Percentiles rank a stretch among this genome's conserved stretches.
phyloP scores from a whole-genome alignment of 352 stramenopile genomes.

The Phytophthora pisi region DNA sequence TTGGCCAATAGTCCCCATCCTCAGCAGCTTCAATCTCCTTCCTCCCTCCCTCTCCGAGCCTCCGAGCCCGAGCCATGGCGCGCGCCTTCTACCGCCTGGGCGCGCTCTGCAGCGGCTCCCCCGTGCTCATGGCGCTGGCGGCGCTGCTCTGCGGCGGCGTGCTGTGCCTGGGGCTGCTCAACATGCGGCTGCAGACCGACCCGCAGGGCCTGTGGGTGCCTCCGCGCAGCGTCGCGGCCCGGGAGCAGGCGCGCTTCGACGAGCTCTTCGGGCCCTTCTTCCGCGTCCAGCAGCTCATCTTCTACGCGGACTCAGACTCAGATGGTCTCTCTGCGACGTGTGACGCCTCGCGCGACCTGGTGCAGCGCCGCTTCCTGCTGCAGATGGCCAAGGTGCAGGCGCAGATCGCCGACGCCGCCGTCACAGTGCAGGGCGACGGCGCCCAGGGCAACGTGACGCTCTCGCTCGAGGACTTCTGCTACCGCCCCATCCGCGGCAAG shows the following conservation, averaged over 20 bases:
- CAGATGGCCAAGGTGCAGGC: constrained; percentile 70
- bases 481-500: constrained; percentile 76
- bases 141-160: constrained; percentile 56
- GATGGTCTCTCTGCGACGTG: not conserved
- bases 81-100: constrained; percentile 62
- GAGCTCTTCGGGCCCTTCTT: constrained; percentile 87
- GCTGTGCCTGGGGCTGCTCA: constrained; percentile 61
- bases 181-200: constrained; percentile 75
- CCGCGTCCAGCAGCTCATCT: constrained; percentile 88
- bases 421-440: constrained; percentile 27
- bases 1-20: constrained; percentile 18
- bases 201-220: constrained; percentile 86
- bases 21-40: constrained; percentile 3
- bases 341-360: constrained; percentile 52
- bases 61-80: constrained; percentile 33
- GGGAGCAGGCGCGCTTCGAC: constrained; percentile 78
- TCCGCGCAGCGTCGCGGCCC: constrained; percentile 58
- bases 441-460: constrained; percentile 39
- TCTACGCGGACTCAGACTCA: constrained; percentile 53
- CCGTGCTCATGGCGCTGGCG: constrained; percentile 50
- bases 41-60: not conserved
- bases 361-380: constrained; percentile 63
- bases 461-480: constrained; percentile 77
- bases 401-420: constrained; percentile 46
- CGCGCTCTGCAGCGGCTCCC: constrained; percentile 52